Evolutionary conservation across 2,329 filamentous ascomycete species (phyloP).

Genomic region (Lasiodiplodia theobromae): DNA sequence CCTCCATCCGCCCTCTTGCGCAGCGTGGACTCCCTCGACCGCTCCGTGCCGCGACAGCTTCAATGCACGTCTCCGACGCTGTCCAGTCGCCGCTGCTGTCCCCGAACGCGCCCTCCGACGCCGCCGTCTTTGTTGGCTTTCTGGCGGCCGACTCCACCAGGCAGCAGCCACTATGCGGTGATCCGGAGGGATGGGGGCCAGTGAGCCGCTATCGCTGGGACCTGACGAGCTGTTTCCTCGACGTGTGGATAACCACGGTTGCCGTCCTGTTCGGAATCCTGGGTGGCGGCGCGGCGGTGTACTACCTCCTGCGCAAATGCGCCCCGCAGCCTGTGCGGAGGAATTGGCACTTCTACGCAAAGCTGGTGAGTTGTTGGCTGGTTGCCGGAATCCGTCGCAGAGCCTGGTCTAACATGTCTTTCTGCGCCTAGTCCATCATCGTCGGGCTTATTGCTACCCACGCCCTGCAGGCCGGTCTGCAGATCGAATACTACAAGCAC

Average conservation of each 20-base stretch:
- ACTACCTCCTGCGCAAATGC: slow-evolving; percentile 77
- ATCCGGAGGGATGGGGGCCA: slow-evolving; percentile 94
- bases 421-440: slow-evolving; percentile 62
- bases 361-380: slow-evolving; percentile 71
- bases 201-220: slow-evolving; percentile 87
- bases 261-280: slow-evolving; percentile 77
- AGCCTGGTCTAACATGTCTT: background rate
- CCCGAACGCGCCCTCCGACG: slow-evolving; percentile 37
- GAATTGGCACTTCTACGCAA: slow-evolving; percentile 92
- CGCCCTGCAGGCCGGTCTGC: slow-evolving; percentile 75
- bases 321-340: slow-evolving; percentile 72
- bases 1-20: background rate
- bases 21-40: slow-evolving; percentile 12
- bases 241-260: slow-evolving; percentile 83
- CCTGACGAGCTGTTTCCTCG: slow-evolving; percentile 96
- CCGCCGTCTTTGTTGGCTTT: slow-evolving; percentile 54
- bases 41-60: slow-evolving; percentile 28
- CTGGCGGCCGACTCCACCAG: slow-evolving; percentile 55
- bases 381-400: background rate
- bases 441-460: slow-evolving; percentile 72
- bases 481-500: slow-evolving; percentile 72
- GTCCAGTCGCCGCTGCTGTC: slow-evolving; percentile 45
- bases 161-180: slow-evolving; percentile 81
- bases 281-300: slow-evolving; percentile 77
- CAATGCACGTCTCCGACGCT: slow-evolving; percentile 43